Evolutionary conservation across 2,329 filamentous ascomycete genomes (phyloP).

Genomic region (Alternaria consortialis): DNA sequence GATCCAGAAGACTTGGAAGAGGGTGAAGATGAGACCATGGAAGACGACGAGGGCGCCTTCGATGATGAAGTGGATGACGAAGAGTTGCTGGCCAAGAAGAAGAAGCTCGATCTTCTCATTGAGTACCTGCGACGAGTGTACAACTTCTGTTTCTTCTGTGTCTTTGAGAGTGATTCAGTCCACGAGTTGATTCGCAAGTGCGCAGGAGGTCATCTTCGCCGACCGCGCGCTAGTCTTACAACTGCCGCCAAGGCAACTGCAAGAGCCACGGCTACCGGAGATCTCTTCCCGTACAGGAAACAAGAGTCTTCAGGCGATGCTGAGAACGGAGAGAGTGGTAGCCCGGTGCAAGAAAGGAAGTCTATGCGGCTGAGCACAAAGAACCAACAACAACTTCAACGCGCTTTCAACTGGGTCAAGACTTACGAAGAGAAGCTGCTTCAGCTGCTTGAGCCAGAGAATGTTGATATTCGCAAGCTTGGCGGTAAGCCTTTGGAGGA

Average conservation of each 20-base stretch:
- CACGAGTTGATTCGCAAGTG: slow-evolving; percentile 97
- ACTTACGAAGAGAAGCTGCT: slow-evolving; percentile 97
- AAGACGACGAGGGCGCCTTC: slow-evolving; percentile 71
- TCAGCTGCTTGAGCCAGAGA: slow-evolving; percentile 90
- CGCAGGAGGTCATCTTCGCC: slow-evolving; percentile 93
- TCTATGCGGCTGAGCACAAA: slow-evolving; percentile 72
- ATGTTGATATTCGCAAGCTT: slow-evolving; percentile 86
- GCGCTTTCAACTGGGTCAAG: slow-evolving; percentile 98
- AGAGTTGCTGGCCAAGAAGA: slow-evolving; percentile 90
- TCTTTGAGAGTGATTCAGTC: slow-evolving; percentile 96
- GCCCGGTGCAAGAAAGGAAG: slow-evolving; percentile 77
- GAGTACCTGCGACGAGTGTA: slow-evolving; percentile 97
- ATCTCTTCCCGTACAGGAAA: slow-evolving; percentile 85
- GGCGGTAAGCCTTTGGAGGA: slow-evolving; percentile 89
- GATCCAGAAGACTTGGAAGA: slow-evolving; percentile 74
- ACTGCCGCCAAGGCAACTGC: slow-evolving; percentile 85
- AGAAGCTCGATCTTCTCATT: slow-evolving; percentile 93
- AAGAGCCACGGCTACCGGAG: slow-evolving; percentile 80
- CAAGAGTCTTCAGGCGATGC: slow-evolving; percentile 71
- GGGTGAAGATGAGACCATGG: slow-evolving; percentile 69
- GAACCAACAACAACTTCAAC: slow-evolving; percentile 88
- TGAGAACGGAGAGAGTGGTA: slow-evolving; percentile 67
- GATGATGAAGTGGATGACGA: slow-evolving; percentile 90
- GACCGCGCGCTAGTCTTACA: slow-evolving; percentile 85
- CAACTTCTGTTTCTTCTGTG: slow-evolving; percentile 99